Percentiles rank a stretch among this genome's conserved stretches.
Evolutionary conservation across 2,329 filamentous ascomycete species (phyloP).

Genomic region (Penicillium sp.): DNA sequence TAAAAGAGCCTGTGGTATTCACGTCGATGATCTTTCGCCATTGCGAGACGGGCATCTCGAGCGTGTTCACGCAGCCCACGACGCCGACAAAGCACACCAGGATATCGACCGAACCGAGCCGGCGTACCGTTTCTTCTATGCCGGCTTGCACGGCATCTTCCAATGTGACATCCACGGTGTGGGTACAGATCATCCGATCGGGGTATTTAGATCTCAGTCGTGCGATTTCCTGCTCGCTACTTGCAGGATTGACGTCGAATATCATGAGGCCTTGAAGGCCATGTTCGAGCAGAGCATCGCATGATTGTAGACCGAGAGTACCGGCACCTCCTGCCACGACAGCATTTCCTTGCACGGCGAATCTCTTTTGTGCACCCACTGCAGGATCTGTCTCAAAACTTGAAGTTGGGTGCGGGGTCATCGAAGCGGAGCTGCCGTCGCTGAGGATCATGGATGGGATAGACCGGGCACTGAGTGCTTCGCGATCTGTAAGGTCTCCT

Average conservation of each 20-base stretch:
- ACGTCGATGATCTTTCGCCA: conserved; percentile 63
- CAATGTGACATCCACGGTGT: conserved; percentile 56
- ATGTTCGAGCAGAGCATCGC: conserved; percentile 62
- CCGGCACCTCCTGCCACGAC: conserved; percentile 61
- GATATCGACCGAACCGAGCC: conserved; percentile 50
- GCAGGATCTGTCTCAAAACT: conserved; percentile 4
- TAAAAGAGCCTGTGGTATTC: conserved; percentile 65
- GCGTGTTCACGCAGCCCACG: conserved; percentile 56
- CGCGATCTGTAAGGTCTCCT: conserved; percentile 12
- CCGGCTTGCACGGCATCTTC: conserved; percentile 28
- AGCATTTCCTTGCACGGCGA: conserved; percentile 19
- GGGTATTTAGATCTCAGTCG: conserved; percentile 52
- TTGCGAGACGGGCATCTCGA: conserved; percentile 53
- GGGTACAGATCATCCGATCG: conserved; percentile 44
- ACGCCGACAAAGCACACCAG: conserved; percentile 64
- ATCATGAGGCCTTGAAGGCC: conserved; percentile 55
- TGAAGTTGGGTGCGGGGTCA: conserved; percentile 5
- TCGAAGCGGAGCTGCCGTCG: conserved; percentile 12
- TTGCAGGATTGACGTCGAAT: conserved; percentile 52
- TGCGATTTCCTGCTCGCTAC: conserved; percentile 35
- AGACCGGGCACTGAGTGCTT: conserved; percentile 13
- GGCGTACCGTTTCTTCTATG: conserved; percentile 13
- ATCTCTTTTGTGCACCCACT: conserved; percentile 12
- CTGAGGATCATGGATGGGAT: conserved; percentile 16
- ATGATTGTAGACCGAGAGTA: conserved; percentile 54